phyloP scores from a whole-genome alignment of 1,139 yeast genomes.

The Yamadazyma taylorii region DNA sequence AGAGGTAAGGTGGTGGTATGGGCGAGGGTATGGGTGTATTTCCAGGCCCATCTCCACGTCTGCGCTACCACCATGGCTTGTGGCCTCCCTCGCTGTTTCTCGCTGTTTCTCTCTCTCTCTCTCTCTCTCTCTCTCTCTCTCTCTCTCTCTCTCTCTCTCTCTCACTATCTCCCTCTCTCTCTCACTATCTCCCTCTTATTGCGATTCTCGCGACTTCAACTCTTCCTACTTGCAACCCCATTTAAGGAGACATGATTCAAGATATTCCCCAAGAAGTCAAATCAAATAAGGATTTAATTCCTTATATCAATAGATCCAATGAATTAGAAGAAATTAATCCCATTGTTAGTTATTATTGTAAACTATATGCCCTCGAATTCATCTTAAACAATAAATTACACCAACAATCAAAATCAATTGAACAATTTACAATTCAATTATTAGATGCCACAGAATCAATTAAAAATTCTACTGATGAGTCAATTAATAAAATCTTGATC shows the following conservation, averaged over 20 bases:
- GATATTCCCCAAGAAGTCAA: conserved; percentile 15
- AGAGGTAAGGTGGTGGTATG: too few relatives aligned
- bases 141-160: too few relatives aligned
- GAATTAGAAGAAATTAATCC: conserved; percentile 55
- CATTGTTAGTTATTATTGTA: conserved; percentile 57
- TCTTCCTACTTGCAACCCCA: too few relatives aligned
- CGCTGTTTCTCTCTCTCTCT: too few relatives aligned
- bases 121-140: too few relatives aligned
- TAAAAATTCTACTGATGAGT: conserved; percentile 45
- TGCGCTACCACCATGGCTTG: too few relatives aligned
- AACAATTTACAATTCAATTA: conserved; percentile 55
- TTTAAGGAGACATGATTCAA: conserved; percentile 6
- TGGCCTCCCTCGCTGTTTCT: too few relatives aligned
- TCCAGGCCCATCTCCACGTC: too few relatives aligned
- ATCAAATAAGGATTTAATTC: conserved; percentile 26
- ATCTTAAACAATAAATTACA: conserved; percentile 63
- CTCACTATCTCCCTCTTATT: too few relatives aligned
- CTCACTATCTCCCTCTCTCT: too few relatives aligned
- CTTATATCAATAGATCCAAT: conserved; percentile 48
- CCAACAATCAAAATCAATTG: conserved; percentile 49
- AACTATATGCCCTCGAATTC: conserved; percentile 62
- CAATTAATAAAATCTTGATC: conserved; percentile 41
- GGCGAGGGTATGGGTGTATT: too few relatives aligned
- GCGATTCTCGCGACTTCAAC: too few relatives aligned
- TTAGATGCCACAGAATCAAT: conserved; percentile 63